Percentiles rank a stretch among this genome's conserved stretches.
These are phyloP conservation scores for Dactylonectria macrodidyma DNA, from an alignment of 2,329 filamentous ascomycete genomes.

Conservation along the genomic window DNA sequence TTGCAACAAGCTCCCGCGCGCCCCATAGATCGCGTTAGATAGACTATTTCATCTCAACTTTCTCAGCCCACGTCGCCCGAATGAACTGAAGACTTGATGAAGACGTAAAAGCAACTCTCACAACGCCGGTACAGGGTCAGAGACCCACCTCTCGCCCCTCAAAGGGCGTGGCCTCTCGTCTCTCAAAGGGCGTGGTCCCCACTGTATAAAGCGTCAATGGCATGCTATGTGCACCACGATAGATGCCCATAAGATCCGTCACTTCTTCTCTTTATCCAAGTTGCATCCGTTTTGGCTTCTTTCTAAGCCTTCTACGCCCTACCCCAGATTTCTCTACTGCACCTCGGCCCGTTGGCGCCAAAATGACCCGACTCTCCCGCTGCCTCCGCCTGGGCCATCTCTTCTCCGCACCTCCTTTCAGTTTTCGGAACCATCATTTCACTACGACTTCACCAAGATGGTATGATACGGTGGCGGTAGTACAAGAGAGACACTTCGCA, in stretches of 20 bases:
- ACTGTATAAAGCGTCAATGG: conserved; percentile 10
- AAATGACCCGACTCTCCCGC: background rate
- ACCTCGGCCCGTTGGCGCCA: conserved; percentile 2
- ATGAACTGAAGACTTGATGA: background rate
- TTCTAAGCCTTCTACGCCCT: conserved; percentile 1
- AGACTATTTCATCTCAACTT: background rate
- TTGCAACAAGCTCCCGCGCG: background rate
- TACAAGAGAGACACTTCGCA: background rate
- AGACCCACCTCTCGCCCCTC: background rate
- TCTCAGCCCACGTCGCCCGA: background rate
- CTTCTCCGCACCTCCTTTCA: conserved; percentile 1
- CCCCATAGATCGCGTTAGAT: background rate
- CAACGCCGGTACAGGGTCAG: background rate
- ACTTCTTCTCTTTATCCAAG: background rate
- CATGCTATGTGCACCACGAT: conserved; percentile 8
- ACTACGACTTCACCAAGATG: background rate
- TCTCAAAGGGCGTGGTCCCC: conserved; percentile 5
- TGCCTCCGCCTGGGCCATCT: background rate
- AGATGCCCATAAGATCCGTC: background rate
- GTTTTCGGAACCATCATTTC: conserved; percentile 4
- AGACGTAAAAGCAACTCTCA: background rate
- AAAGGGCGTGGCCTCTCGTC: background rate
- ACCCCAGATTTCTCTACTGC: conserved; percentile 12
- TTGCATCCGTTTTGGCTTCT: background rate
- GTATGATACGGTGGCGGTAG: background rate